These are phyloP conservation scores for Chloropicon primus DNA, from an alignment of 139 green algal genomes.

Conservation along the genomic window DNA sequence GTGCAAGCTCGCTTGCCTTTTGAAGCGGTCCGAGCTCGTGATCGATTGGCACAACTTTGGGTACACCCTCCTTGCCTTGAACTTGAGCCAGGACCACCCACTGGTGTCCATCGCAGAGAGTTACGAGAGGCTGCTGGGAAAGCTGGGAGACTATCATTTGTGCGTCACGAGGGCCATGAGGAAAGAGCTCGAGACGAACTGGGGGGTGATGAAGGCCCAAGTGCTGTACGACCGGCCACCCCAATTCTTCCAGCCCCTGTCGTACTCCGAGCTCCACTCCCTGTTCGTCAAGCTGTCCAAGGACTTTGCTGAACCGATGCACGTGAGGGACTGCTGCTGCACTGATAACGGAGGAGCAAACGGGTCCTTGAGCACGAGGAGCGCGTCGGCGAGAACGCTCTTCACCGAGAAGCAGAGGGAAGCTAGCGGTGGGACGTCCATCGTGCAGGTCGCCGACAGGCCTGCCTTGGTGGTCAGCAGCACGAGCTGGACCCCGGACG, in stretches of 20 bases:
- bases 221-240: constrained; percentile 84
- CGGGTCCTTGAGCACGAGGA: not conserved
- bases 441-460: constrained; percentile 19
- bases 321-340: not conserved
- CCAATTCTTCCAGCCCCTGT: constrained; percentile 44
- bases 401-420: not conserved
- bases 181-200: constrained; percentile 43
- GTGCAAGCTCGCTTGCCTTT: constrained; percentile 42
- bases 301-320: not conserved
- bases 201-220: constrained; percentile 40
- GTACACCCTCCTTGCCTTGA: constrained; percentile 72
- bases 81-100: constrained; percentile 27
- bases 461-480: constrained; percentile 79
- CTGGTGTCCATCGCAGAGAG: constrained; percentile 38
- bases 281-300: constrained; percentile 23
- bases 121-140: constrained; percentile 48
- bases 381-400: not conserved
- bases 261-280: constrained; percentile 14
- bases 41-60: constrained; percentile 97
- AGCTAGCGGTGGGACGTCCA: not conserved
- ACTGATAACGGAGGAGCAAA: not conserved
- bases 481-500: constrained; percentile 88
- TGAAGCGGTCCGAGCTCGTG: constrained; percentile 47
- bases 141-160: constrained; percentile 34
- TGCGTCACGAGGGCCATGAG: constrained; percentile 81